Evolutionary conservation across 2,329 filamentous ascomycete genomes (phyloP), one percentile per base, ranked within the genome.

Genomic region (Cladosporium velox): DNA sequence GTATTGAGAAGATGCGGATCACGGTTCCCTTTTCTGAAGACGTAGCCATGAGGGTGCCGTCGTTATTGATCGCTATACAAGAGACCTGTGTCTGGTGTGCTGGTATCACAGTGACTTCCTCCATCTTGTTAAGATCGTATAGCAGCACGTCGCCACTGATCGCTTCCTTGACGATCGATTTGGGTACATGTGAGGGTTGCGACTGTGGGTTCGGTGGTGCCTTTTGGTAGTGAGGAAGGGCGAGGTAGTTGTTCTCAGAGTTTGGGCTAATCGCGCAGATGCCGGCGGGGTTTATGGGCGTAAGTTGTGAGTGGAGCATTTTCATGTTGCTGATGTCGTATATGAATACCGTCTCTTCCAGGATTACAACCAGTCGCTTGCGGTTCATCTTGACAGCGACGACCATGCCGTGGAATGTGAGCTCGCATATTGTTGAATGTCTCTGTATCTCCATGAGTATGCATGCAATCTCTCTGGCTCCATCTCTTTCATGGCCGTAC

Each of bases 241-340:
- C 94, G 65, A 99, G 89, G 78, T 92, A 98, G 82, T 94, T 98
- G 78, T 95, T 93, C 67, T 98, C 94, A 5, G 93, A 97, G 1
- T 93, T 97, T 1, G 95, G 92, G 1, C 94, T 97, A 5, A 99
- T 86, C 4, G 93, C 91, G 79, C 93, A 97, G 67, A 98, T 86
- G 84, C 88, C 87, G 69, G 88, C 89, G 0, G 93, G 92, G 74
- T 99, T 99, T 7, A 95, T 92, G 3, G 94, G 97, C 6, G 94
- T 98, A 67, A 93, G 88, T 70, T 98, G 96, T 6, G 92, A 96
- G 78, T 93, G 91, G 49, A 98, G 84, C 66, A 98, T 87, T 74
- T 91, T 94, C 94, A 99, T 98, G 77, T 97, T 98, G 79, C 93
- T 93, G 71, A 99, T 98, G 78, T 99, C 95, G 82, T 99, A 99